phyloP scores from a whole-genome alignment of 225 moss, liverwort and hornwort genomes.

The Polytrichum formosum region DNA sequence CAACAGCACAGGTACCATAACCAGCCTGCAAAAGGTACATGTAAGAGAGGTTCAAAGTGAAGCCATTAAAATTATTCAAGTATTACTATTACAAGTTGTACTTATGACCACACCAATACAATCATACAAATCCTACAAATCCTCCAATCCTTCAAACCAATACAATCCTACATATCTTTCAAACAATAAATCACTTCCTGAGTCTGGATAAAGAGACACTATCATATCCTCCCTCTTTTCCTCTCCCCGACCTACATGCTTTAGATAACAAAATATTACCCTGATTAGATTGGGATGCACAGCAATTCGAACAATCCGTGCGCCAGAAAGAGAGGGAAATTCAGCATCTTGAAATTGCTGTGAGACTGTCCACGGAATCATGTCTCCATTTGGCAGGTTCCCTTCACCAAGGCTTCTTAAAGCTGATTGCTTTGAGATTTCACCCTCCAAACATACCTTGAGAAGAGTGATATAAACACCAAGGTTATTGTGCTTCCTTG shows the following conservation, averaged over 20 bases:
- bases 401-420: constrained; percentile 85
- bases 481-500: too few species aligned
- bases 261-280: constrained; percentile 19
- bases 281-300: constrained; percentile 85
- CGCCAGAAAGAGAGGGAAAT: constrained; percentile 91
- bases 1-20: constrained; percentile 83
- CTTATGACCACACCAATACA: too few species aligned
- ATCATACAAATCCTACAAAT: too few species aligned
- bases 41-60: not conserved
- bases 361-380: constrained; percentile 97
- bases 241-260: not conserved
- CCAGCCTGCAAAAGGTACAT: constrained; percentile 58
- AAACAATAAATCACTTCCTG: too few species aligned
- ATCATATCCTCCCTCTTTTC: not conserved
- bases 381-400: constrained; percentile 90
- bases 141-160: too few species aligned
- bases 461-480: too few species aligned
- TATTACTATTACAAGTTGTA: too few species aligned
- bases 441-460: constrained; percentile 81
- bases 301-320: constrained; percentile 90
- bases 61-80: too few species aligned
- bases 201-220: too few species aligned
- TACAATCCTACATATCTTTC: too few species aligned
- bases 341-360: constrained; percentile 99
- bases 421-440: constrained; percentile 85